Conservation (phyloP, 225 moss, liverwort and hornwort species). For the Marchantia polymorpha region DNA sequence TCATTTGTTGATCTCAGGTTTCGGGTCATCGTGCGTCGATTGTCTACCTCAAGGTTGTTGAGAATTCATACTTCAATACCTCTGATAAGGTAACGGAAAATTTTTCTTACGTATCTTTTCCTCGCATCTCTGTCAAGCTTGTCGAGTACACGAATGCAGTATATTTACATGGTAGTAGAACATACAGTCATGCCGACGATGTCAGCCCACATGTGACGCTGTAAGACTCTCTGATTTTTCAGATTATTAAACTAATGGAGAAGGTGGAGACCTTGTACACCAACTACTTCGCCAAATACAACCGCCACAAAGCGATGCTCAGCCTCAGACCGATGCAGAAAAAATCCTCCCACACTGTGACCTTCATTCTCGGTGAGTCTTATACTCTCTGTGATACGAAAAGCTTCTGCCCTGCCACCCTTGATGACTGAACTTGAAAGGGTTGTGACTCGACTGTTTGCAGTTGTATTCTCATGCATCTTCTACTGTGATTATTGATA, state of each 20-base stretch:
- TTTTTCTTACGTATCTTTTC: background rate
- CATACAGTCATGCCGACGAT: background rate
- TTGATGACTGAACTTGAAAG: too few relatives aligned
- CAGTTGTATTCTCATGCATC: too few relatives aligned
- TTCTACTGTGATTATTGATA: too few relatives aligned
- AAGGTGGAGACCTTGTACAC: conserved; percentile 80
- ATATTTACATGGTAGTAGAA: too few relatives aligned
- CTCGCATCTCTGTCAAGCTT: background rate
- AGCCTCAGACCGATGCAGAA: conserved; percentile 62
- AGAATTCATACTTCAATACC: conserved; percentile 43
- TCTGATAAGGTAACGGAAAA: conserved; percentile 30
- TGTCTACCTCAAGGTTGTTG: conserved; percentile 43
- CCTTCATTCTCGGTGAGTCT: conserved; percentile 64
- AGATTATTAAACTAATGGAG: conserved; percentile 61
- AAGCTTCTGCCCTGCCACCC: too few relatives aligned
- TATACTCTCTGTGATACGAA: background rate
- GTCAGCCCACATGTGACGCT: background rate
- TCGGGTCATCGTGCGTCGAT: conserved; percentile 38
- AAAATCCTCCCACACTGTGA: conserved; percentile 58
- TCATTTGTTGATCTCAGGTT: conserved; percentile 8
- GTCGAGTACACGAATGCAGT: too few relatives aligned
- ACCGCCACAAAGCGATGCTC: conserved; percentile 81
- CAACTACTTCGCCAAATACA: conserved; percentile 64
- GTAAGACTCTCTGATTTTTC: background rate
- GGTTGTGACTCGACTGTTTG: too few relatives aligned